A percentile compares a stretch with the other conserved stretches of the same genome.
These are phyloP conservation scores for Lactifluus pinguis DNA, from an alignment of 768 basidiomycete genomes.

Conservation along the genomic window DNA sequence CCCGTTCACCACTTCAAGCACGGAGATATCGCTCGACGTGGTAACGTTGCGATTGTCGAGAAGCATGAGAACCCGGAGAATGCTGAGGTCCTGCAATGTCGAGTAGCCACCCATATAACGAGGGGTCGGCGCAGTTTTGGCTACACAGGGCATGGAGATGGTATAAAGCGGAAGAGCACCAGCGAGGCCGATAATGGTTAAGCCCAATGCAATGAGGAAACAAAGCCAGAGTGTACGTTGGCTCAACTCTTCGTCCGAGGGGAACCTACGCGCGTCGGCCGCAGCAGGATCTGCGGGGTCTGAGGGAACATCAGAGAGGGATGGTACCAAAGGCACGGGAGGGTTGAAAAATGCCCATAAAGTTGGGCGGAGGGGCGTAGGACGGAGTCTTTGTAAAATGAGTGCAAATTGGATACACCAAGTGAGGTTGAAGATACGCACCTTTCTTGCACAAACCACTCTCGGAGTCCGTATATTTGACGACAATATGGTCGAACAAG, in stretches of 20 bases:
- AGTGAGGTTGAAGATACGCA: constrained; percentile 30
- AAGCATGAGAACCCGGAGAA: constrained; percentile 62
- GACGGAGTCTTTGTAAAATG: constrained; percentile 42
- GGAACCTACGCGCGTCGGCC: constrained; percentile 49
- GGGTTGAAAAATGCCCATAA: constrained; percentile 67
- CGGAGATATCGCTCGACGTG: constrained; percentile 24
- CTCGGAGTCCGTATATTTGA: constrained; percentile 61
- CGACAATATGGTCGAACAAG: constrained; percentile 58
- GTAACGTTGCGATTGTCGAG: constrained; percentile 38
- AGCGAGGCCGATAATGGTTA: constrained; percentile 61
- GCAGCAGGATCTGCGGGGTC: constrained; percentile 42
- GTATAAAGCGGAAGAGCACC: constrained; percentile 68
- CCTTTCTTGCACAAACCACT: constrained; percentile 71
- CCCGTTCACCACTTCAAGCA: constrained; percentile 32
- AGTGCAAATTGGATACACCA: background rate
- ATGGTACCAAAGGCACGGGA: constrained; percentile 55
- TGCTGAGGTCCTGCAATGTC: constrained; percentile 62
- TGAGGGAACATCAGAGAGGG: constrained; percentile 46
- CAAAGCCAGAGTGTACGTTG: constrained; percentile 64
- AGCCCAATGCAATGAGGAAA: constrained; percentile 53
- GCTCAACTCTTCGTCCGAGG: constrained; percentile 65
- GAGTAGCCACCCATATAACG: constrained; percentile 52
- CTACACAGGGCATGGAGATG: constrained; percentile 59
- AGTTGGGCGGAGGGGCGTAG: constrained; percentile 46
- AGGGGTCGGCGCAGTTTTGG: constrained; percentile 36